phyloP scores from a whole-genome alignment of 1,284 basidiomycete species.

The Pisolithus thermaeus region DNA sequence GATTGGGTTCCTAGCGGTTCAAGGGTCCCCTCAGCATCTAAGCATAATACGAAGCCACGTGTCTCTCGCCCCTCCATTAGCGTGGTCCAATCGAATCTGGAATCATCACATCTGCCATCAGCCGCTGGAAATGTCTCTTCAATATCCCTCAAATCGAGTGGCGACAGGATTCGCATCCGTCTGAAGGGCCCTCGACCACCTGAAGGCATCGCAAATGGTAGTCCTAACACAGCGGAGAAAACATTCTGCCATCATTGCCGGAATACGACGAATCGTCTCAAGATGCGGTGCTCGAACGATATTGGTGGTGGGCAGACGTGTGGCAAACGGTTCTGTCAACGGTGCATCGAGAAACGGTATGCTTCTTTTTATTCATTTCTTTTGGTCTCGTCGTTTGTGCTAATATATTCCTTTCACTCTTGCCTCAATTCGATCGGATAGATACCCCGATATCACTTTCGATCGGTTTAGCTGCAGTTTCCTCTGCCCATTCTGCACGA shows the following conservation, averaged over 20 bases:
- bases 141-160: constrained; percentile 6
- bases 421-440: constrained; percentile 1
- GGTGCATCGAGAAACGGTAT: constrained; percentile 23
- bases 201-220: not conserved
- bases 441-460: constrained; percentile 27
- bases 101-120: constrained; percentile 1
- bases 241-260: constrained; percentile 27
- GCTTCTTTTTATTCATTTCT: constrained; percentile 6
- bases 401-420: not conserved
- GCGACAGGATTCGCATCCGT: constrained; percentile 4
- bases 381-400: not conserved
- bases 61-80: constrained; percentile 2
- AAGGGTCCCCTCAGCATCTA: not conserved
- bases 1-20: not conserved
- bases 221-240: not conserved
- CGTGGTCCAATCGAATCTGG: constrained; percentile 5
- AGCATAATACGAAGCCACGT: constrained; percentile 9
- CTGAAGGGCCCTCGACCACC: not conserved
- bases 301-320: constrained; percentile 9
- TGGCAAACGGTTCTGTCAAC: constrained; percentile 25
- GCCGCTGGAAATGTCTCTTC: constrained; percentile 6
- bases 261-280: constrained; percentile 15
- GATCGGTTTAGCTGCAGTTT: constrained; percentile 21
- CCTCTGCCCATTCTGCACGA: constrained; percentile 25
- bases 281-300: constrained; percentile 26